Evolutionary conservation across 441 rosid species (phyloP).

Genomic region (Aleurites moluccanus): DNA sequence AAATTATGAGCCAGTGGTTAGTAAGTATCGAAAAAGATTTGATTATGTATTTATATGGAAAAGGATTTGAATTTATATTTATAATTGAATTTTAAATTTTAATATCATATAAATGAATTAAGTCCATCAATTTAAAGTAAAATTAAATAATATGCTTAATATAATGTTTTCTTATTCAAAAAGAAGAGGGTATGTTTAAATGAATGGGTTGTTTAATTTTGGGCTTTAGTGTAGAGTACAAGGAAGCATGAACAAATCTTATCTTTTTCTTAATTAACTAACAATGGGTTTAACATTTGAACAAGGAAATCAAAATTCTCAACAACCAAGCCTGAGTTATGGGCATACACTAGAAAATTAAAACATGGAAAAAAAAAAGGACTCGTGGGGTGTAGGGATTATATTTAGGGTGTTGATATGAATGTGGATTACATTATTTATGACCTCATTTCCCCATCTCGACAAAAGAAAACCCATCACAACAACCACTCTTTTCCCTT

Average conservation of each 20-base stretch:
- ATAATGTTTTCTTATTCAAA: too few species aligned
- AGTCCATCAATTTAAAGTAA: too few species aligned
- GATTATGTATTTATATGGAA: too few species aligned
- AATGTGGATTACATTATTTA: not conserved
- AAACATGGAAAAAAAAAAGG: not conserved
- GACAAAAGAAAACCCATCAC: not conserved
- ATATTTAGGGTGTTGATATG: not conserved
- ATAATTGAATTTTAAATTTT: too few species aligned
- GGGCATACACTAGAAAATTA: not conserved
- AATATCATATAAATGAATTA: too few species aligned
- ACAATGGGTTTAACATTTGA: not conserved
- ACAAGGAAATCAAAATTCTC: not conserved
- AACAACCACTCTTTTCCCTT: not conserved
- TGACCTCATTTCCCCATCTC: constrained; percentile 1
- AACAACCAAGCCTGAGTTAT: not conserved
- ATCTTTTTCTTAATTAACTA: not conserved
- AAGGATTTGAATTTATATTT: too few species aligned
- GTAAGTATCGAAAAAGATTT: too few species aligned
- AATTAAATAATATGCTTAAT: too few species aligned
- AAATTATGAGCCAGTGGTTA: too few species aligned
- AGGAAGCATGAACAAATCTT: not conserved
- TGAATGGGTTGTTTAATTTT: too few species aligned
- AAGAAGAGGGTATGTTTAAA: too few species aligned
- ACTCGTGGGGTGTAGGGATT: constrained; percentile 17
- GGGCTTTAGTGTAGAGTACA: too few species aligned